These are phyloP conservation scores for Neonectria hederae DNA, from an alignment of 2,329 filamentous ascomycete genomes.

Conservation along the genomic window DNA sequence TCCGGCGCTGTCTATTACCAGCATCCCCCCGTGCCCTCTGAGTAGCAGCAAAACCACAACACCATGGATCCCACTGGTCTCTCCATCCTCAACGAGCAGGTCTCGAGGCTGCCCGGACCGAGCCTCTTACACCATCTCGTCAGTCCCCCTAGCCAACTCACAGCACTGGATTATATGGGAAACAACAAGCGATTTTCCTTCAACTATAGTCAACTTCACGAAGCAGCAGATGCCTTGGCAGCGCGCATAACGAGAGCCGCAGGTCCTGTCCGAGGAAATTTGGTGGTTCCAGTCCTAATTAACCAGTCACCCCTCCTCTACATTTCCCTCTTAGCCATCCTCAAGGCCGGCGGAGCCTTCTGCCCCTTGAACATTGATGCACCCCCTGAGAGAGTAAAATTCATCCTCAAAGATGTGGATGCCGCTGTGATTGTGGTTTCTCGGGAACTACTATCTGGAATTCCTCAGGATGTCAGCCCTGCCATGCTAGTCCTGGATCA, in stretches of 20 bases:
- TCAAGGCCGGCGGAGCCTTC: constrained; percentile 86
- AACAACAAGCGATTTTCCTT: constrained; percentile 50
- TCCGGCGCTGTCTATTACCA: constrained; percentile 10
- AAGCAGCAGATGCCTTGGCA: constrained; percentile 65
- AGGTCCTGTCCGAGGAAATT: constrained; percentile 39
- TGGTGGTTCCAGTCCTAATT: constrained; percentile 78
- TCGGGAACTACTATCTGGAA: constrained; percentile 52
- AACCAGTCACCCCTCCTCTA: constrained; percentile 83
- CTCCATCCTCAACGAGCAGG: constrained; percentile 59
- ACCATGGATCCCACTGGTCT: constrained; percentile 45
- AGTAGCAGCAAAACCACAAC: constrained; percentile 1
- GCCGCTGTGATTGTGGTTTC: constrained; percentile 76
- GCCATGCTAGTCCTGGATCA: constrained; percentile 51
- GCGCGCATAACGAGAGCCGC: constrained; percentile 51
- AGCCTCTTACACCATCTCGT: constrained; percentile 68
- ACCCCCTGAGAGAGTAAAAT: constrained; percentile 78
- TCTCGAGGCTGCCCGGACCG: constrained; percentile 54
- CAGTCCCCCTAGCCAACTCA: constrained; percentile 40
- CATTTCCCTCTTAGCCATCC: constrained; percentile 76
- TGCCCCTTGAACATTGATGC: constrained; percentile 85
- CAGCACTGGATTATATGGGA: constrained; percentile 48
- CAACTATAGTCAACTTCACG: constrained; percentile 72
- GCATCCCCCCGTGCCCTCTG: constrained; percentile 2
- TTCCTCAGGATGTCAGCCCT: constrained; percentile 48
- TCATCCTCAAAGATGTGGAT: constrained; percentile 81